Percentiles rank a stretch among this genome's conserved stretches.
These are phyloP conservation scores for Atkinsonella hypoxylon DNA, from an alignment of 2,329 filamentous ascomycete genomes.

Conservation along the genomic window DNA sequence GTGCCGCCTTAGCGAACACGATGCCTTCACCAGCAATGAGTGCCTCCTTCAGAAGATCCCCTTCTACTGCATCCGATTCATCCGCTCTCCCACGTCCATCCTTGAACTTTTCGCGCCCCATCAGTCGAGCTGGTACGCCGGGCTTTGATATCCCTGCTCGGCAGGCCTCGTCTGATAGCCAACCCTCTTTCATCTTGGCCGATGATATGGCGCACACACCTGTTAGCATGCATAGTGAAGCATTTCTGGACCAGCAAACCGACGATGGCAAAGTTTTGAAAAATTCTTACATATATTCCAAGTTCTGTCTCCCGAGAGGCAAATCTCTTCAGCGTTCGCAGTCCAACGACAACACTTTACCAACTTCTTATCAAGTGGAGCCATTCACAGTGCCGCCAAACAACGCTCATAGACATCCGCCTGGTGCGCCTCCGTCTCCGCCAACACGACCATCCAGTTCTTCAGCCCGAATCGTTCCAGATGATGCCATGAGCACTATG, in stretches of 20 bases:
- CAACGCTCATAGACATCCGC: conserved; percentile 30
- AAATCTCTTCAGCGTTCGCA: conserved; percentile 63
- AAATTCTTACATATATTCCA: conserved; percentile 76
- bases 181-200: conserved; percentile 48
- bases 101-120: conserved; percentile 88
- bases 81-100: conserved; percentile 62
- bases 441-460: conserved; percentile 49
- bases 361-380: conserved; percentile 55
- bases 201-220: conserved; percentile 59
- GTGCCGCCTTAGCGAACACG: conserved; percentile 32
- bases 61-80: conserved; percentile 72
- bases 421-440: conserved; percentile 46
- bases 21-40: conserved; percentile 46
- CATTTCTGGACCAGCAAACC: conserved; percentile 41
- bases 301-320: conserved; percentile 72
- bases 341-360: conserved; percentile 39
- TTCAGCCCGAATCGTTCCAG: conserved; percentile 26
- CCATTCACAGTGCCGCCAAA: conserved; percentile 32
- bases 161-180: conserved; percentile 55
- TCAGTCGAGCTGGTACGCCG: conserved; percentile 61
- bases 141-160: conserved; percentile 44
- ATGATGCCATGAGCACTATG: conserved; percentile 21
- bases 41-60: conserved; percentile 57
- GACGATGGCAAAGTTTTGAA: conserved; percentile 39
- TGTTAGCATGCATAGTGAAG: conserved; percentile 60